Conservation (phyloP, 2,329 filamentous ascomycete genomes). For the Cordyceps javanica region DNA sequence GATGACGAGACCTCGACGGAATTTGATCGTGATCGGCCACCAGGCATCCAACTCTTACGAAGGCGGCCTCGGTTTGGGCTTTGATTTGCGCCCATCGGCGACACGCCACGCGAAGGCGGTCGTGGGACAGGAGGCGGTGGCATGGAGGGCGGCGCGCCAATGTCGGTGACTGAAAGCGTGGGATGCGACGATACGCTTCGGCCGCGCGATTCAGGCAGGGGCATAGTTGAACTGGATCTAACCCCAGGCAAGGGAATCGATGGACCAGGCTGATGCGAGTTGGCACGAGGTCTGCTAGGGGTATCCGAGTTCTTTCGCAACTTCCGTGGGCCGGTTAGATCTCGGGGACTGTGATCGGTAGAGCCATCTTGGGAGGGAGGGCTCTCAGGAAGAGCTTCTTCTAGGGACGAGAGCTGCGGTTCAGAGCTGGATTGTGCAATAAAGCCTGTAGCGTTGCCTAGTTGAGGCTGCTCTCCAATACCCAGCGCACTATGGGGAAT, state of each 20-base stretch:
- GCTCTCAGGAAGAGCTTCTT: slow-evolving; percentile 13
- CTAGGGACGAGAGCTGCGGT: slow-evolving; percentile 3
- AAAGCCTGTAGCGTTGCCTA: not conserved
- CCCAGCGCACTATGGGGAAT: slow-evolving; percentile 2
- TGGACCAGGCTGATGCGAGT: slow-evolving; percentile 24
- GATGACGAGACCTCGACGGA: slow-evolving; percentile 30
- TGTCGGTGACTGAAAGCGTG: slow-evolving; percentile 19
- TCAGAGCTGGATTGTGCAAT: not conserved
- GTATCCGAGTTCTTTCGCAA: slow-evolving; percentile 27
- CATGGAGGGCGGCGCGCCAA: slow-evolving; percentile 1
- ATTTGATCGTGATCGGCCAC: slow-evolving; percentile 44
- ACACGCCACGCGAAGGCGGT: not conserved
- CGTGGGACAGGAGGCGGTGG: slow-evolving; percentile 7
- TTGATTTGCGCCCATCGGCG: slow-evolving; percentile 30
- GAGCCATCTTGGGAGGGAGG: slow-evolving; percentile 9
- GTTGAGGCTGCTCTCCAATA: slow-evolving; percentile 5
- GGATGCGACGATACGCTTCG: slow-evolving; percentile 44
- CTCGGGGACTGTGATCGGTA: slow-evolving; percentile 11
- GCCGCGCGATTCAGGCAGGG: slow-evolving; percentile 32
- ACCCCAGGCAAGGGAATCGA: slow-evolving; percentile 20
- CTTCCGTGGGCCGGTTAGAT: slow-evolving; percentile 21
- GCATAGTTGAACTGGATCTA: slow-evolving; percentile 24
- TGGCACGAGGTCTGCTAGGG: slow-evolving; percentile 25
- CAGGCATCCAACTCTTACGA: slow-evolving; percentile 50
- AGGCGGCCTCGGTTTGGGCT: slow-evolving; percentile 40